These are phyloP conservation scores for Draba incana DNA, from an alignment of 345 rosid genomes.

Conservation along the genomic window DNA sequence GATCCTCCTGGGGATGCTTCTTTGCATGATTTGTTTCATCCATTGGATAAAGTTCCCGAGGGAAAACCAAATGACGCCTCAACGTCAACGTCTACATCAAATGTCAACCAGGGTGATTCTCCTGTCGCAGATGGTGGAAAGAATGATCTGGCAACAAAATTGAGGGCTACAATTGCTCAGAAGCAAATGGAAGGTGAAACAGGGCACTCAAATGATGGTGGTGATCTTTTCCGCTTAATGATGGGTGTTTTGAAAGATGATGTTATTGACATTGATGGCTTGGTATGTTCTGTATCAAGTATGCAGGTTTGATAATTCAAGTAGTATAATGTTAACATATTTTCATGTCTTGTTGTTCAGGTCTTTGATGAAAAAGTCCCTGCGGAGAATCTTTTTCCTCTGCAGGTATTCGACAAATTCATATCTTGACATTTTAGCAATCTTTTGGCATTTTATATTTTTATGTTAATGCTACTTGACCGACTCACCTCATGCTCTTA, in stretches of 20 bases:
- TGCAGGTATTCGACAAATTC: slow-evolving; percentile 63
- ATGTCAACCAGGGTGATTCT: slow-evolving; percentile 62
- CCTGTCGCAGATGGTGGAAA: slow-evolving; percentile 66
- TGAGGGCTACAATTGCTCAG: slow-evolving; percentile 93
- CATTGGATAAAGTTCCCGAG: slow-evolving; percentile 62
- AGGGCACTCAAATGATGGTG: slow-evolving; percentile 83
- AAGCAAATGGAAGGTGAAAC: slow-evolving; percentile 88
- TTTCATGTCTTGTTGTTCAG: slow-evolving; percentile 48
- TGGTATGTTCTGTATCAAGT: slow-evolving; percentile 58
- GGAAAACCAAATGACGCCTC: slow-evolving; percentile 73
- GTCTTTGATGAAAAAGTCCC: slow-evolving; percentile 86
- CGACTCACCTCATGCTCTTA: slow-evolving; percentile 26
- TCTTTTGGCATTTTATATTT: neutral
- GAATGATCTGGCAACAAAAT: slow-evolving; percentile 82
- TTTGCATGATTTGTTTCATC: slow-evolving; percentile 93
- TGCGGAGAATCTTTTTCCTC: slow-evolving; percentile 82
- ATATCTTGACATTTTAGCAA: slow-evolving; percentile 4
- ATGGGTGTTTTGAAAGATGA: slow-evolving; percentile 89
- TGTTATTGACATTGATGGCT: slow-evolving; percentile 91
- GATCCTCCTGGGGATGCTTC: slow-evolving; percentile 98
- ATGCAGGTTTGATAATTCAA: slow-evolving; percentile 14
- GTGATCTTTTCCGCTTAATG: slow-evolving; percentile 79
- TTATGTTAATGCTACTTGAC: slow-evolving; percentile 4
- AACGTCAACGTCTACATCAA: slow-evolving; percentile 68
- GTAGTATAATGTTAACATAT: slow-evolving; percentile 13